Evolutionary conservation across 2,329 filamentous ascomycete genomes (phyloP).

Genomic region (Hypoxylon sp.): DNA sequence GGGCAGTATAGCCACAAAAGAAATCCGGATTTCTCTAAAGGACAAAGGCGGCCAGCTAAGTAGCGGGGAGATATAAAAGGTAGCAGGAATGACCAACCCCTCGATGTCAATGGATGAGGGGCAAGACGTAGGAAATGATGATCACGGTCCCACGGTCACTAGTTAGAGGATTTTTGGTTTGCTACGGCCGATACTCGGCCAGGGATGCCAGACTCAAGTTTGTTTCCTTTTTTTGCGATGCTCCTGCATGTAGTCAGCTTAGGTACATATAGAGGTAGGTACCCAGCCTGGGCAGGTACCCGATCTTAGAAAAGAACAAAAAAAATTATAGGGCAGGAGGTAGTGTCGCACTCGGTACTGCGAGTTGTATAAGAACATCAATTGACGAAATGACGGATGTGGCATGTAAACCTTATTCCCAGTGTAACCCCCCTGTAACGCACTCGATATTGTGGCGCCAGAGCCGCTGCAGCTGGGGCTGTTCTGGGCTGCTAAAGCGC

Average conservation of each 20-base stretch:
- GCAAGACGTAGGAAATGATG: conserved; percentile 4
- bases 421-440: conserved; percentile 17
- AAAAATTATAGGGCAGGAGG: conserved; percentile 19
- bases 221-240: conserved; percentile 4
- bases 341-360: conserved; percentile 13
- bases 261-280: background rate
- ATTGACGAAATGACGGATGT: conserved; percentile 26
- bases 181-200: conserved; percentile 28
- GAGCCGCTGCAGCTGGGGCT: conserved; percentile 5
- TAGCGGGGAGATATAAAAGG: conserved; percentile 11
- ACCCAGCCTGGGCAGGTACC: background rate
- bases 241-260: conserved; percentile 8
- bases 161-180: background rate
- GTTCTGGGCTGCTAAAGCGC: conserved; percentile 1
- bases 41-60: conserved; percentile 13
- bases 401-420: conserved; percentile 24
- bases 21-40: background rate
- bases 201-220: background rate
- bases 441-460: background rate
- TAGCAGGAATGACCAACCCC: background rate
- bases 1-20: background rate
- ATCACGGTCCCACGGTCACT: conserved; percentile 8
- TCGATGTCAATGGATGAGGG: conserved; percentile 24
- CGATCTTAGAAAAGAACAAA: background rate
- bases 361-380: conserved; percentile 6